Percentiles rank a stretch among this genome's conserved stretches.
phyloP scores from a whole-genome alignment of 768 basidiomycete genomes.

The Phanerochaete sordida region DNA sequence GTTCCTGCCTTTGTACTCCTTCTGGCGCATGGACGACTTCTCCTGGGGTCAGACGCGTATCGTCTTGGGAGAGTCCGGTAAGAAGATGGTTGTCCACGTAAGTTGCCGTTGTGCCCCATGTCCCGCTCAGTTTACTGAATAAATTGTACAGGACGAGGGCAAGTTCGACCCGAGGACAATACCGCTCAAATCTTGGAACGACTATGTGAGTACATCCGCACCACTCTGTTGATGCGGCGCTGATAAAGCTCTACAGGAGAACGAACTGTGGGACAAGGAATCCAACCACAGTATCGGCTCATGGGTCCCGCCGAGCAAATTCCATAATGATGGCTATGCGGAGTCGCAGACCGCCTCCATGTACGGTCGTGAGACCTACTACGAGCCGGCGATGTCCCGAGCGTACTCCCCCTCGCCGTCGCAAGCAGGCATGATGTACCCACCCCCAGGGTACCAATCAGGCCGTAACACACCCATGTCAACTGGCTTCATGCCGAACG shows the following conservation, averaged over 20 bases:
- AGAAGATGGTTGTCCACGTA: constrained; percentile 94
- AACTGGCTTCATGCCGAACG: constrained; percentile 20
- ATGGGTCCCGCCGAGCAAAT: constrained; percentile 78
- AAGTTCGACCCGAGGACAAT: constrained; percentile 94
- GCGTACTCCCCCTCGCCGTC: constrained; percentile 74
- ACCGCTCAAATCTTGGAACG: constrained; percentile 95
- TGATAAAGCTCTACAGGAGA: constrained; percentile 51
- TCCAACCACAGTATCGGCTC: constrained; percentile 94
- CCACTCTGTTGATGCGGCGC: neutral
- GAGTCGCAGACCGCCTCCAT: constrained; percentile 77
- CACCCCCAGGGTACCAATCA: constrained; percentile 71
- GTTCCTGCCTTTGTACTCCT: constrained; percentile 89
- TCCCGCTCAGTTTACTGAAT: neutral
- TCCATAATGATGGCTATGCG: constrained; percentile 69
- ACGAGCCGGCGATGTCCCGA: constrained; percentile 59
- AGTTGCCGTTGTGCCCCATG: constrained; percentile 25
- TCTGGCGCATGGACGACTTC: constrained; percentile 99
- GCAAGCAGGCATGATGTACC: constrained; percentile 48
- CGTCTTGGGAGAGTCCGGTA: constrained; percentile 91
- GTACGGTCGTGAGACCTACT: constrained; percentile 85
- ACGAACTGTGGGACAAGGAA: constrained; percentile 97
- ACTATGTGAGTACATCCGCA: constrained; percentile 61
- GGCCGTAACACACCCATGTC: constrained; percentile 63
- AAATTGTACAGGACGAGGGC: constrained; percentile 75
- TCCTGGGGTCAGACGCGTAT: constrained; percentile 93